Evolutionary conservation across 305 asterid species (phyloP).

Genomic region (Fraxinus ornus): DNA sequence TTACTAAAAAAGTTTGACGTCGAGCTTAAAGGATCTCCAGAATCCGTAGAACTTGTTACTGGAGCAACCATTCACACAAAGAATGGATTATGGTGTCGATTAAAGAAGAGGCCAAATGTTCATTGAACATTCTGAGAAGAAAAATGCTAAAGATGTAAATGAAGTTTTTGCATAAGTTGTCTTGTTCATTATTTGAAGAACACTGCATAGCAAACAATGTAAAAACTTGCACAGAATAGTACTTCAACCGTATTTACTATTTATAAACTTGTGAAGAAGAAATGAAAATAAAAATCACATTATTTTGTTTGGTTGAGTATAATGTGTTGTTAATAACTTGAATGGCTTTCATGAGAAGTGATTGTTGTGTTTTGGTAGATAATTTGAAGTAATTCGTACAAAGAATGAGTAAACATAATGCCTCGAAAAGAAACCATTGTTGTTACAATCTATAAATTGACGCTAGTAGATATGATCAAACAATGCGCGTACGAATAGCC

Average conservation of each 20-base stretch:
- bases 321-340: too few relatives aligned
- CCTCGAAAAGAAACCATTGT: too few relatives aligned
- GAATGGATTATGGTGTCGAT: conserved; percentile 82
- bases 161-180: background rate
- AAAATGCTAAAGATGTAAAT: background rate
- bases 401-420: too few relatives aligned
- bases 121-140: conserved; percentile 7
- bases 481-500: too few relatives aligned
- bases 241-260: background rate
- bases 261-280: background rate
- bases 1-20: conserved; percentile 74
- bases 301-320: background rate
- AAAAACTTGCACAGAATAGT: background rate
- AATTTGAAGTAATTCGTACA: too few relatives aligned
- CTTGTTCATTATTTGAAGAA: background rate
- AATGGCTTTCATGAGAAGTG: too few relatives aligned
- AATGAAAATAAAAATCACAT: background rate
- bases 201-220: background rate
- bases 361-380: too few relatives aligned
- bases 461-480: too few relatives aligned
- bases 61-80: conserved; percentile 97
- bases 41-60: conserved; percentile 75
- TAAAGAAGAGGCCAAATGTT: conserved; percentile 49
- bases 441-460: too few relatives aligned
- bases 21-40: conserved; percentile 65